Evolutionary conservation across 75 land plant species (phyloP).

Genomic region (Gnetum montanum): DNA sequence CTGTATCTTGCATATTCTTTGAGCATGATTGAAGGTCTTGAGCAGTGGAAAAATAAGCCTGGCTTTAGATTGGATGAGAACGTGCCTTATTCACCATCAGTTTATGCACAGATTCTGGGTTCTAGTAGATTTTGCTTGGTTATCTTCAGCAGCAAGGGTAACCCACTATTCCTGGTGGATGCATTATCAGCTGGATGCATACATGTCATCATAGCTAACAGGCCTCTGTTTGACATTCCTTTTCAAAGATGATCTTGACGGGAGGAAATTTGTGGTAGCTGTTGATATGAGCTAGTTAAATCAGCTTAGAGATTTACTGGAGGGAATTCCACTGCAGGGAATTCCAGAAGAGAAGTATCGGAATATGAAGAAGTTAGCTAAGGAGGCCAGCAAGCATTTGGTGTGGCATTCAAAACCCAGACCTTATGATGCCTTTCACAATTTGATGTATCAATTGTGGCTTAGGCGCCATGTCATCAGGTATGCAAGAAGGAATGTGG

Average conservation of each 20-base stretch:
- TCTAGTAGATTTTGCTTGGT: slow-evolving; percentile 51
- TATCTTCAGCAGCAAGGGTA: slow-evolving; percentile 14
- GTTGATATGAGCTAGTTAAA: slow-evolving; percentile 16
- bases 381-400: slow-evolving; percentile 39
- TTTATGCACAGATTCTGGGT: slow-evolving; percentile 9
- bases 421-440: slow-evolving; percentile 51
- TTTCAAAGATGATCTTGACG: slow-evolving; percentile 51
- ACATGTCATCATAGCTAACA: slow-evolving; percentile 44
- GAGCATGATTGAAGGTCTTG: neutral
- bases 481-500: too few relatives aligned
- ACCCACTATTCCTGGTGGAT: slow-evolving; percentile 21
- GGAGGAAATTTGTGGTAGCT: slow-evolving; percentile 45
- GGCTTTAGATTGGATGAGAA: slow-evolving; percentile 14
- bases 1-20: neutral
- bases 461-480: slow-evolving; percentile 47
- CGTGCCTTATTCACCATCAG: slow-evolving; percentile 3
- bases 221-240: slow-evolving; percentile 53
- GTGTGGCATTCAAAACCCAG: slow-evolving; percentile 34
- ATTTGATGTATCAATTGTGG: slow-evolving; percentile 66
- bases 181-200: slow-evolving; percentile 55
- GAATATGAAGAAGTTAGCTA: slow-evolving; percentile 28
- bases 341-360: slow-evolving; percentile 12
- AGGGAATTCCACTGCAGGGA: slow-evolving; percentile 14
- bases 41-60: slow-evolving; percentile 8
- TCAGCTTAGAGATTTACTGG: slow-evolving; percentile 26